phyloP scores from a whole-genome alignment of 495 filamentous ascomycete genomes.

The Letharia columbiana region DNA sequence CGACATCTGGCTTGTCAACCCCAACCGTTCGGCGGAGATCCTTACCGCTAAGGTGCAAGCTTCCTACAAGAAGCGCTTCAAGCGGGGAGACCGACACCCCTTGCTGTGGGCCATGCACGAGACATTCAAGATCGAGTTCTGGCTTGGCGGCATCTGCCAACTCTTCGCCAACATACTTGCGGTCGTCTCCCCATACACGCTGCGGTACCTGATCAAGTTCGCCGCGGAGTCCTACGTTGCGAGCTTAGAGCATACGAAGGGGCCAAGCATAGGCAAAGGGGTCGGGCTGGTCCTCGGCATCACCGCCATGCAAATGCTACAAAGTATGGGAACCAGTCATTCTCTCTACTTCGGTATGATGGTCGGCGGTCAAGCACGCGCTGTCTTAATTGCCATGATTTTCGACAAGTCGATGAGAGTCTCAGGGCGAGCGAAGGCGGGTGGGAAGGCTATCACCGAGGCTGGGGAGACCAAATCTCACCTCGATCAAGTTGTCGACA shows the following conservation, averaged over 20 bases:
- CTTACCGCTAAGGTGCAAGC: conserved; percentile 53
- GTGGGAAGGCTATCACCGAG: conserved; percentile 42
- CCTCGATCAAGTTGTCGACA: conserved; percentile 24
- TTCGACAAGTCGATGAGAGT: conserved; percentile 77
- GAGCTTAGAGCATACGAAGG: conserved; percentile 34
- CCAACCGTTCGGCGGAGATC: conserved; percentile 56
- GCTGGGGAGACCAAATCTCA: conserved; percentile 18
- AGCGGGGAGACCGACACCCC: conserved; percentile 59
- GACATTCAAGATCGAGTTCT: conserved; percentile 75
- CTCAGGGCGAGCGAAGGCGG: conserved; percentile 66
- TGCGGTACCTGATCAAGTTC: conserved; percentile 68
- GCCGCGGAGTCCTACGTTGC: conserved; percentile 65
- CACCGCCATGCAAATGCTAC: conserved; percentile 61
- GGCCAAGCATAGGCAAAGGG: conserved; percentile 55
- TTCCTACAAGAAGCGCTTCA: conserved; percentile 56
- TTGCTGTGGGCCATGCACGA: conserved; percentile 76
- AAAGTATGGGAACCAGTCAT: conserved; percentile 65
- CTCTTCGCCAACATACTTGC: conserved; percentile 55
- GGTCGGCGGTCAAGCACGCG: conserved; percentile 64
- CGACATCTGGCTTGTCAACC: conserved; percentile 82
- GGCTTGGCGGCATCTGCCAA: conserved; percentile 67
- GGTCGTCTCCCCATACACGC: conserved; percentile 62
- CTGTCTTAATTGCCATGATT: conserved; percentile 60
- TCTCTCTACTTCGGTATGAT: conserved; percentile 74
- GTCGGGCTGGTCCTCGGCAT: conserved; percentile 68